Evolutionary conservation across 768 basidiomycete genomes (phyloP).

Genomic region (Pleurotus platypus): DNA sequence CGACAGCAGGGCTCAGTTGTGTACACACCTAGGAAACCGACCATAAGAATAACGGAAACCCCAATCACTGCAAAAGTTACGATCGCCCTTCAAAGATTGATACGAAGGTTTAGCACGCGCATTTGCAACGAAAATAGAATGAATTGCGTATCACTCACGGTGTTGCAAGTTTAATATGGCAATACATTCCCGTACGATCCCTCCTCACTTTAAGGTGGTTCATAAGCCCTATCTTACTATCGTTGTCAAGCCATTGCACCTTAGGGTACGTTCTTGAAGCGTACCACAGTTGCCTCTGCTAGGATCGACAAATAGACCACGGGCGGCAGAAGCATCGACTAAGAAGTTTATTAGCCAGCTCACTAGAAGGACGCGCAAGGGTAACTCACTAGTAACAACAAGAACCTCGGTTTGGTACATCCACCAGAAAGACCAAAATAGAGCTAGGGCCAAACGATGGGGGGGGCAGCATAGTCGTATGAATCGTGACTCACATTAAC

Average conservation of each 20-base stretch:
- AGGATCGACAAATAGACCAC: background rate
- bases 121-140: background rate
- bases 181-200: conserved; percentile 1
- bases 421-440: background rate
- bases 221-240: background rate
- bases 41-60: background rate
- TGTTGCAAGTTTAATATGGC: background rate
- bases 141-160: background rate
- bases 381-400: too few species aligned
- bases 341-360: background rate
- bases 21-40: background rate
- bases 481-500: background rate
- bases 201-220: background rate
- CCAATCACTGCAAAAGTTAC: background rate
- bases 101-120: too few species aligned
- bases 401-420: too few species aligned
- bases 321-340: background rate
- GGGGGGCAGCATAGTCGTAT: background rate
- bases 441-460: background rate
- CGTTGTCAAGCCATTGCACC: background rate
- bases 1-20: too few species aligned
- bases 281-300: background rate
- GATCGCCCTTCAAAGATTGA: background rate
- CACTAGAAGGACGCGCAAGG: too few species aligned
- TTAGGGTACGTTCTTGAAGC: background rate